These are phyloP conservation scores for Globisporangium paroecandrum DNA, from an alignment of 352 stramenopile genomes.

Conservation along the genomic window DNA sequence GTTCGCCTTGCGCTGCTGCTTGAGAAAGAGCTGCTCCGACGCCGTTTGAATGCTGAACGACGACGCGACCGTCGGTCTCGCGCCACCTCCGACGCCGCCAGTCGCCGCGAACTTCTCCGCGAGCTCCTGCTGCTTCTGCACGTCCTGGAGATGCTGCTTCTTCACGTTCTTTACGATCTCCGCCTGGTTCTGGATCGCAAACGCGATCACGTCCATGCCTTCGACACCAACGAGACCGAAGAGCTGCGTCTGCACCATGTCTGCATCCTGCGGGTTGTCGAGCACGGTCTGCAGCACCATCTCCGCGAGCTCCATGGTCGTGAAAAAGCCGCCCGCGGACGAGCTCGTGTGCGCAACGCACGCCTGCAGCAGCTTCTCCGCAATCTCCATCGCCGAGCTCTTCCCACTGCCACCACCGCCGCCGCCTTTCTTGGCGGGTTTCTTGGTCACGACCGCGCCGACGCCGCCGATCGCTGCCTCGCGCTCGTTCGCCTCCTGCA, in stretches of 20 bases:
- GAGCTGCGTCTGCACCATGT: conserved; percentile 67
- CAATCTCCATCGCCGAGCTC: conserved; percentile 7
- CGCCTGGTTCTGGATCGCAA: conserved; percentile 55
- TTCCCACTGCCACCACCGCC: background rate
- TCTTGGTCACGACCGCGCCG: conserved; percentile 53
- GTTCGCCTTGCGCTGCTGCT: conserved; percentile 52
- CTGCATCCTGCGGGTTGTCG: conserved; percentile 43
- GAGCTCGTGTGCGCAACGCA: conserved; percentile 35
- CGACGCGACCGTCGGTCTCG: conserved; percentile 25
- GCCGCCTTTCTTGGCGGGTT: conserved; percentile 8
- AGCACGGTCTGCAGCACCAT: conserved; percentile 65
- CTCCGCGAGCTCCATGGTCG: conserved; percentile 60
- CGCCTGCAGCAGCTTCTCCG: conserved; percentile 39
- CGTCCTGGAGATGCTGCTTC: conserved; percentile 39
- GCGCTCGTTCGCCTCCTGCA: conserved; percentile 46
- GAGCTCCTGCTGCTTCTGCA: conserved; percentile 40
- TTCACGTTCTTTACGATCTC: conserved; percentile 29
- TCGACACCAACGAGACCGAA: conserved; percentile 84
- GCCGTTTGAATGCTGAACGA: conserved; percentile 72
- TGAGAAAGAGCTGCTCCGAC: conserved; percentile 53
- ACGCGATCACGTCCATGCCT: conserved; percentile 82
- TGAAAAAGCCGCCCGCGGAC: conserved; percentile 37
- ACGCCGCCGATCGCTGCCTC: conserved; percentile 46
- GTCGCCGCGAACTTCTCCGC: conserved; percentile 17
- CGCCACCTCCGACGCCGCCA: background rate